Percentiles rank a stretch among this genome's conserved stretches.
phyloP scores from a whole-genome alignment of 1,284 basidiomycete genomes.

The Agaricales sp. region DNA sequence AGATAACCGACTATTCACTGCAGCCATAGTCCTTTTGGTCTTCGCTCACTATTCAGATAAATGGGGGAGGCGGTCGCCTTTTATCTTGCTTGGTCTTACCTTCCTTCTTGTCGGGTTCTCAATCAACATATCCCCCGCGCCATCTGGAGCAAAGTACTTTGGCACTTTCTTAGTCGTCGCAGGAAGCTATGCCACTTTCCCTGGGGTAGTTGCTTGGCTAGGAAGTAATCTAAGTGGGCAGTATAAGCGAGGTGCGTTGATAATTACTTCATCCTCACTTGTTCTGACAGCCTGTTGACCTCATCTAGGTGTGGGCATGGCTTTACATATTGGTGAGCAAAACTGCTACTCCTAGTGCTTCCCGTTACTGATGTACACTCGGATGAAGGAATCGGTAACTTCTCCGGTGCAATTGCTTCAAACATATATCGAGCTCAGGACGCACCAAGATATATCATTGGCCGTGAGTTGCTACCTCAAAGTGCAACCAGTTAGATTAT shows the following conservation, averaged over 20 bases:
- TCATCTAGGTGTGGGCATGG: slow-evolving; percentile 38
- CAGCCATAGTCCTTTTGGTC: slow-evolving; percentile 40
- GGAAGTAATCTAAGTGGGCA: slow-evolving; percentile 54
- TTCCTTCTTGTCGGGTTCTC: slow-evolving; percentile 49
- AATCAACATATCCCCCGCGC: slow-evolving; percentile 49
- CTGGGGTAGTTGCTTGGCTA: slow-evolving; percentile 56
- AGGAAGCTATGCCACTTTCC: slow-evolving; percentile 51
- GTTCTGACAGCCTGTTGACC: too few relatives aligned
- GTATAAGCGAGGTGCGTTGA: slow-evolving; percentile 42
- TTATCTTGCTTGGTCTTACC: slow-evolving; percentile 43
- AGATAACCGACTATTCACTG: neutral
- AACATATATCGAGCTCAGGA: slow-evolving; percentile 54
- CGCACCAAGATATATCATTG: slow-evolving; percentile 47
- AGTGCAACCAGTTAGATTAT: neutral
- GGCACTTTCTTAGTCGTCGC: slow-evolving; percentile 54
- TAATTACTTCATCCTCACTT: too few relatives aligned
- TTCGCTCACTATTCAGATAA: slow-evolving; percentile 55
- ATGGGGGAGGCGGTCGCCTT: slow-evolving; percentile 43
- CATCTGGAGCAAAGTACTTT: slow-evolving; percentile 43
- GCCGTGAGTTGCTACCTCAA: slow-evolving; percentile 31
- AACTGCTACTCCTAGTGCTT: neutral
- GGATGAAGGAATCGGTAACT: slow-evolving; percentile 34
- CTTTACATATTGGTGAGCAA: slow-evolving; percentile 39
- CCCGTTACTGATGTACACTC: neutral
- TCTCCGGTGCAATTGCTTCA: slow-evolving; percentile 43